phyloP scores from a whole-genome alignment of 139 green algal species.

The Dunaliella primolecta region DNA sequence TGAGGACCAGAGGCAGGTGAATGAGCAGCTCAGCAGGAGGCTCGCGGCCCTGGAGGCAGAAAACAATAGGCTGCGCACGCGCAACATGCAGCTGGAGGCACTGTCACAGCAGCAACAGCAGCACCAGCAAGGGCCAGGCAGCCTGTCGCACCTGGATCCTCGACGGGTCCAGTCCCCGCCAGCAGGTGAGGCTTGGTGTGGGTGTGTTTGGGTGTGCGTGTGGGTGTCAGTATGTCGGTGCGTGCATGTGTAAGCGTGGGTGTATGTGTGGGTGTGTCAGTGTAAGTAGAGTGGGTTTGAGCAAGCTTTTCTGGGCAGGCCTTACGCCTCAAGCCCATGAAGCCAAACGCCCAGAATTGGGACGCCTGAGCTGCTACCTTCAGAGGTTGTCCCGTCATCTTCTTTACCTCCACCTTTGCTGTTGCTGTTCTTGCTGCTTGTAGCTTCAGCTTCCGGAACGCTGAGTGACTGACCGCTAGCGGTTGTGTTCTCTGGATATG shows the following conservation, averaged over 20 bases:
- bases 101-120: not conserved
- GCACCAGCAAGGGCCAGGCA: not conserved
- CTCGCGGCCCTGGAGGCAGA: constrained; percentile 50
- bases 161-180: not conserved
- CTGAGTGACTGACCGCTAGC: too few relatives aligned
- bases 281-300: too few relatives aligned
- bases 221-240: not conserved
- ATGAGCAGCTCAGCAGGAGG: not conserved
- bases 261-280: not conserved
- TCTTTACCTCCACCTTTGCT: too few relatives aligned
- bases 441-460: too few relatives aligned
- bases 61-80: constrained; percentile 49
- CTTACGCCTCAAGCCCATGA: too few relatives aligned
- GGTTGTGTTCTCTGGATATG: too few relatives aligned
- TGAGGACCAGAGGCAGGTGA: not conserved
- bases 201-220: not conserved
- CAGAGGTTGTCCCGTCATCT: too few relatives aligned
- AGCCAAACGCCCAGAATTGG: too few relatives aligned
- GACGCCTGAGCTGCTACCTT: too few relatives aligned
- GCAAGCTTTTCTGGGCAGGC: too few relatives aligned
- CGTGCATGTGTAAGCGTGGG: not conserved
- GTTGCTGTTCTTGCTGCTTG: too few relatives aligned
- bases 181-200: not conserved
- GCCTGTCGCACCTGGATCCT: too few relatives aligned
- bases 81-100: constrained; percentile 40